Evolutionary conservation across 495 filamentous ascomycete species (phyloP).

Genomic region (Jackrogersella minutella): DNA sequence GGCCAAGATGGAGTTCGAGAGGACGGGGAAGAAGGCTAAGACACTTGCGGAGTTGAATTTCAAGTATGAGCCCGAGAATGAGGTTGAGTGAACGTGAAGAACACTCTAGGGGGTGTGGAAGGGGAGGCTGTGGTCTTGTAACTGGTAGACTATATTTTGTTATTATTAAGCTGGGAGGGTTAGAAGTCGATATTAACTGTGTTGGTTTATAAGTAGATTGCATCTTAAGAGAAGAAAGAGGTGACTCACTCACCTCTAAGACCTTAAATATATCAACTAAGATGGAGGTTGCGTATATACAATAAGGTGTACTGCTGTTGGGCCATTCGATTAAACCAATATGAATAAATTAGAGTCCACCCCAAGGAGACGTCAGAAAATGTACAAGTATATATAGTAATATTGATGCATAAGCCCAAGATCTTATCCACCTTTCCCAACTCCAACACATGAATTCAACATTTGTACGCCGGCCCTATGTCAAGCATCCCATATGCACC

Average conservation of each 20-base stretch:
- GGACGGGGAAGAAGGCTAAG: conserved; percentile 50
- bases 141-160: too few species aligned
- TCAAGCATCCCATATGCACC: background rate
- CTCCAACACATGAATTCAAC: background rate
- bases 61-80: conserved; percentile 38
- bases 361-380: background rate
- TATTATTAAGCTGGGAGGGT: background rate
- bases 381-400: background rate
- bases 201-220: background rate
- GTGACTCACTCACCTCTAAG: background rate
- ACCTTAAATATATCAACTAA: background rate
- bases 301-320: background rate
- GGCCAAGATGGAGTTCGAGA: conserved; percentile 57
- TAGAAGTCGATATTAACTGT: too few species aligned
- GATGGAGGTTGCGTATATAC: background rate
- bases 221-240: background rate
- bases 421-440: background rate
- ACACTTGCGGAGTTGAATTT: conserved; percentile 56
- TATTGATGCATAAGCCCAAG: background rate
- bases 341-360: background rate
- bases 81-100: too few species aligned
- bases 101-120: background rate
- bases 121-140: too few species aligned
- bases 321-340: background rate
- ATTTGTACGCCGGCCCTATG: background rate